These are phyloP conservation scores for Staphylotrichum tortipilum DNA, from an alignment of 495 filamentous ascomycete genomes.

Conservation along the genomic window DNA sequence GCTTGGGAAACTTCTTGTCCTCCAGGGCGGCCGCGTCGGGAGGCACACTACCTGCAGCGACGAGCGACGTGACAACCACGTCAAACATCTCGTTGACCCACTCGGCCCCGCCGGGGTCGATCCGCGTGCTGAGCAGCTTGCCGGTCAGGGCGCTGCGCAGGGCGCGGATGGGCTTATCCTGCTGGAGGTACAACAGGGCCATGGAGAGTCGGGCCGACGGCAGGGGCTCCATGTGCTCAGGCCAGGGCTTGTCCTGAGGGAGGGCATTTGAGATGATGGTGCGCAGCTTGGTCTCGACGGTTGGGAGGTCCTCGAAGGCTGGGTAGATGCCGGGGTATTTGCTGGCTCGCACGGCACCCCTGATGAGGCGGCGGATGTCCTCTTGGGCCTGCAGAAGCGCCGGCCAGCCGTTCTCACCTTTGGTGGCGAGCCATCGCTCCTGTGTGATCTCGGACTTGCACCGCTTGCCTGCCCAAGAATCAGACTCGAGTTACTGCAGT, in stretches of 20 bases:
- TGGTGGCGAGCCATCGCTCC: neutral
- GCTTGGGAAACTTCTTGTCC: slow-evolving; percentile 4
- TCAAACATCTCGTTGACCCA: slow-evolving; percentile 21
- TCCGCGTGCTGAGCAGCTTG: slow-evolving; percentile 6
- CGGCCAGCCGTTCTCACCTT: neutral
- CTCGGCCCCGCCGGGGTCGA: slow-evolving; percentile 1
- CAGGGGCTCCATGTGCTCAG: slow-evolving; percentile 17
- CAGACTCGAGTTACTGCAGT: no score
- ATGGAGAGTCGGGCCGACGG: slow-evolving; percentile 12
- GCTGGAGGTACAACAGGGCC: slow-evolving; percentile 8
- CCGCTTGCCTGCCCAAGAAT: slow-evolving; percentile 17
- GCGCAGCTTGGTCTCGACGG: slow-evolving; percentile 9
- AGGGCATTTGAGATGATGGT: slow-evolving; percentile 3
- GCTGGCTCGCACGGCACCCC: slow-evolving; percentile 1
- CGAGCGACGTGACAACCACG: slow-evolving; percentile 4
- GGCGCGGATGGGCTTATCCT: slow-evolving; percentile 8
- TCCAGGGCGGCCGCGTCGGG: neutral
- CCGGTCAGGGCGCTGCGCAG: slow-evolving; percentile 16
- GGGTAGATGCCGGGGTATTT: slow-evolving; percentile 10
- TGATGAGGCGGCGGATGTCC: slow-evolving; percentile 8
- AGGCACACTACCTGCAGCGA: neutral
- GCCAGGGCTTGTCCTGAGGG: slow-evolving; percentile 7
- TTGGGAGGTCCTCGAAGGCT: slow-evolving; percentile 9
- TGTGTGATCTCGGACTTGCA: slow-evolving; percentile 14
- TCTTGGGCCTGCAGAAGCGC: slow-evolving; percentile 4